phyloP scores from a whole-genome alignment of 176 grass and related monocot genomes.

The Oryza brachyantha region DNA sequence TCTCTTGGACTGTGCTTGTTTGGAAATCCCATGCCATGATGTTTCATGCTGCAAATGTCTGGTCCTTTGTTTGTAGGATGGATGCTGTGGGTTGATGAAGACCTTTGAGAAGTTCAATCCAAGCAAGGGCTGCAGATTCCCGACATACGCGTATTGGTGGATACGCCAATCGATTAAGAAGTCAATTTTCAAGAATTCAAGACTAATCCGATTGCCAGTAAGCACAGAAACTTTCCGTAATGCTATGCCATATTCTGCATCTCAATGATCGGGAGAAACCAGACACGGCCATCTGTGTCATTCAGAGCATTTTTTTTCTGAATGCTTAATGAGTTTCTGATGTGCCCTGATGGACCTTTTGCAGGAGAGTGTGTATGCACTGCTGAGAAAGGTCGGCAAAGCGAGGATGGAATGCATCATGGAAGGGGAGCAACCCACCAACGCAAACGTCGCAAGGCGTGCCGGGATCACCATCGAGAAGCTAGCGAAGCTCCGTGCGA shows the following conservation, averaged over 20 bases:
- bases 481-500: constrained; percentile 56
- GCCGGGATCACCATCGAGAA: constrained; percentile 66
- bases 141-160: constrained; percentile 91
- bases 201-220: constrained; percentile 82
- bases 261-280: background rate
- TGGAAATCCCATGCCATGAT: background rate
- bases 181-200: constrained; percentile 77
- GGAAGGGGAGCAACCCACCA: constrained; percentile 63
- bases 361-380: constrained; percentile 70
- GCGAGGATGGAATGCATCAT: constrained; percentile 61
- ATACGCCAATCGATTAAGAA: constrained; percentile 81
- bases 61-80: constrained; percentile 48
- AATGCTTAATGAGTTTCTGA: too few species aligned
- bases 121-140: constrained; percentile 71
- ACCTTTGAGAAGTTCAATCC: constrained; percentile 92
- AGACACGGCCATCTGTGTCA: too few species aligned
- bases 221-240: background rate
- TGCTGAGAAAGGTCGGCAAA: constrained; percentile 60
- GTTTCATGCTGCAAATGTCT: constrained; percentile 6
- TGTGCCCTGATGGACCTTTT: background rate
- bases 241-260: background rate
- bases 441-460: constrained; percentile 61
- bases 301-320: too few species aligned
- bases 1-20: background rate
- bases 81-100: constrained; percentile 79